These are phyloP conservation scores for Didymella segeticola DNA, from an alignment of 2,329 filamentous ascomycete genomes.

Conservation along the genomic window DNA sequence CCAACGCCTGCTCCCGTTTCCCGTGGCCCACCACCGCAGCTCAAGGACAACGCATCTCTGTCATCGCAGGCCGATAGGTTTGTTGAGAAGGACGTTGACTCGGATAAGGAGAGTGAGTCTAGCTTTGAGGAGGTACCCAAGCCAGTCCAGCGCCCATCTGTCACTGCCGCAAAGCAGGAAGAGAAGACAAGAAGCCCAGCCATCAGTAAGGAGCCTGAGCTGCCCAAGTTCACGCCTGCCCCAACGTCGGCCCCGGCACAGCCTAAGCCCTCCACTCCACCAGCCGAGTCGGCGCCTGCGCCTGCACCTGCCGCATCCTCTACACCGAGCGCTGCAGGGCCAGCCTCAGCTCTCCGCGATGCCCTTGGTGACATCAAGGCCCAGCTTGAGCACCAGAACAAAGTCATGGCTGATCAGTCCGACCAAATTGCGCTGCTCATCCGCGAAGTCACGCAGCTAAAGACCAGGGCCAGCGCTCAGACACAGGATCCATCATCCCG, in stretches of 20 bases:
- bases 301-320: constrained; percentile 48
- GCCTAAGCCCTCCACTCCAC: constrained; percentile 46
- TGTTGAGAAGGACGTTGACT: constrained; percentile 74
- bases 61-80: constrained; percentile 85
- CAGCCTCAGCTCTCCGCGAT: constrained; percentile 64
- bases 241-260: constrained; percentile 41
- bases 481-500: constrained; percentile 36
- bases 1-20: constrained; percentile 59
- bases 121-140: constrained; percentile 88
- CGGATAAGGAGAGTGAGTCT: constrained; percentile 70
- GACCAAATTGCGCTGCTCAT: constrained; percentile 75
- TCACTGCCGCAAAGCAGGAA: constrained; percentile 47
- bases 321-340: constrained; percentile 50
- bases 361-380: constrained; percentile 79
- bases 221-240: constrained; percentile 53
- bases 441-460: constrained; percentile 68
- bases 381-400: constrained; percentile 77
- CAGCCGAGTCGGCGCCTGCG: constrained; percentile 49
- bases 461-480: constrained; percentile 70
- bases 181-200: constrained; percentile 47
- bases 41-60: constrained; percentile 87
- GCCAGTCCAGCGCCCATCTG: constrained; percentile 67
- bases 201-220: constrained; percentile 51
- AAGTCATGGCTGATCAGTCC: constrained; percentile 77
- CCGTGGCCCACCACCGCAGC: constrained; percentile 67